Base-by-base conservation (phyloP, 306 rosid species). In the Abrus precatorius region DNA sequence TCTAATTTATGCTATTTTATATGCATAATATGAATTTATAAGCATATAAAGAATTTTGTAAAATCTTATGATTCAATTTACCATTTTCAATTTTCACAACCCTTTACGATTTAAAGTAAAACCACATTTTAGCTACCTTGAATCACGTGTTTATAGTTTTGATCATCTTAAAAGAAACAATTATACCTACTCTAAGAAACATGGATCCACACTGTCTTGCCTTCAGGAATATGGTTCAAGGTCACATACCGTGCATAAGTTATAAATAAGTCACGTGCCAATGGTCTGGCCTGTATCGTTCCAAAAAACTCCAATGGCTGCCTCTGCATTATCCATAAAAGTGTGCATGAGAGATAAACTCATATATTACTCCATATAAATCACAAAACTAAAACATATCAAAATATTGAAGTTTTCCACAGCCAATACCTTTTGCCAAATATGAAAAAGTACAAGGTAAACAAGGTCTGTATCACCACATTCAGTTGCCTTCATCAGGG, bases 381-480 rank as follows among this genome's bases (percentile, higher is more conserved):
- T 72, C 13, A 82, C 29, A 32, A 54, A 69, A 44, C 75, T 60
- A 64, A 66, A 33, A 73, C 45, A 49, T 33, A 43, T 53, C 30
- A 41, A 70, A 75, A 54, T 47, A 53, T 13, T 36, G 20, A 64
- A 72, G 74, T 47, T 78, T 72, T 86, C 52, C 45, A 28, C 47
- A 84, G 73, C 55, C 65, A 65, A 67, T 81, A 95, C 99, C 96
- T 89, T 95, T 87, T 90, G 98, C 98, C 94, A 93, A 78, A 93
- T 91, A 87, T 95, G 97, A 78, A 95, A 95, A 30, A 95, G 89
- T 77, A 90, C 98, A 83, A 95, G 97, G 84, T 95, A 95, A 82
- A 95, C 98, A 80, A 95, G 99, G 87, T 95, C 99, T 9, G 96
- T 91, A 72, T 95, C 99, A 52, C 99, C 99, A 77, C 99, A 85